Percentiles rank a stretch among this genome's conserved stretches.
phyloP scores from a whole-genome alignment of 352 stramenopile species.

The Globisporangium barbulae region DNA sequence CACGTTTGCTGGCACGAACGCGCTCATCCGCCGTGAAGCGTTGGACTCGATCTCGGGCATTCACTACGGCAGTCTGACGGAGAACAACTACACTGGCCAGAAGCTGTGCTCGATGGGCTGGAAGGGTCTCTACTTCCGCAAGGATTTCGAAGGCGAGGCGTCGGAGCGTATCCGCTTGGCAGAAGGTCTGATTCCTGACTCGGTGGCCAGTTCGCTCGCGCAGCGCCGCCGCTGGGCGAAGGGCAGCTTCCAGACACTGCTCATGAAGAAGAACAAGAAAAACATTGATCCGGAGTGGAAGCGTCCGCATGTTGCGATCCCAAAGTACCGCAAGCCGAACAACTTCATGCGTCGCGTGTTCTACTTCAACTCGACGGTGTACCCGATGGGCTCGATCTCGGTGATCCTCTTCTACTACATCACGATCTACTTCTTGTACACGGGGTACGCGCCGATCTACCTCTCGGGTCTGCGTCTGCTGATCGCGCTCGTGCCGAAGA shows the following conservation, averaged over 20 bases:
- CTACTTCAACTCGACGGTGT: constrained; percentile 79
- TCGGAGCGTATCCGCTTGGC: constrained; percentile 71
- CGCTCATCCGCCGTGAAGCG: constrained; percentile 74
- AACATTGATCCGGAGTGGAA: constrained; percentile 81
- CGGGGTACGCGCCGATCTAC: constrained; percentile 79
- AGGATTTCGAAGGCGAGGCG: constrained; percentile 83
- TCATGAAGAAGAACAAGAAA: constrained; percentile 86
- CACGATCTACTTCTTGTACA: constrained; percentile 84
- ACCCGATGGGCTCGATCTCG: constrained; percentile 75
- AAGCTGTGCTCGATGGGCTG: constrained; percentile 75
- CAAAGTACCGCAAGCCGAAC: constrained; percentile 79
- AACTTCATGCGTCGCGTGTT: constrained; percentile 78
- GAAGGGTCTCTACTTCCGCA: constrained; percentile 86
- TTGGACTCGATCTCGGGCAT: constrained; percentile 86
- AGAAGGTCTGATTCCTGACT: constrained; percentile 76
- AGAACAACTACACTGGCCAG: constrained; percentile 81
- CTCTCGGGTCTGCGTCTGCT: constrained; percentile 65
- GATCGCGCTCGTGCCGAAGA: constrained; percentile 76
- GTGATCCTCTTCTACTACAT: constrained; percentile 80
- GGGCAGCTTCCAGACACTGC: constrained; percentile 78
- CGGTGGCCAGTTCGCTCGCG: constrained; percentile 69
- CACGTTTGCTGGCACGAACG: constrained; percentile 80
- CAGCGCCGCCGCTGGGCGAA: constrained; percentile 84
- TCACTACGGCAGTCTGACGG: constrained; percentile 81
- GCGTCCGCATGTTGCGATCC: constrained; percentile 60